Conservation (phyloP, 257 asterid genomes). For the Striga asiatica region DNA sequence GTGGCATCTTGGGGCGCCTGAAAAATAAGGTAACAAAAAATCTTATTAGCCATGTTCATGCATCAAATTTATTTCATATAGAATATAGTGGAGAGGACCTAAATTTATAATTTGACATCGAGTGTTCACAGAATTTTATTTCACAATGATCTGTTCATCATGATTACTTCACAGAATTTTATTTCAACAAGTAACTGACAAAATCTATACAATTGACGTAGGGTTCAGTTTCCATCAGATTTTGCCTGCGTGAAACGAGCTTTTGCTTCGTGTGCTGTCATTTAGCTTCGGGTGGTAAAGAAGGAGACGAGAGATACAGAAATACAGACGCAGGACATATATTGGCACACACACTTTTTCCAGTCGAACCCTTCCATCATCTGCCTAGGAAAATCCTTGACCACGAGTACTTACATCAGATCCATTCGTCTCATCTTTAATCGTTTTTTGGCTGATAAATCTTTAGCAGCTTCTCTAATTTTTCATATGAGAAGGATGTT, state of each 20-base stretch:
- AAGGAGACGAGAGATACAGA: constrained; percentile 45
- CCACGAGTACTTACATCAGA: constrained; percentile 56
- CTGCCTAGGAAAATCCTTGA: constrained; percentile 51
- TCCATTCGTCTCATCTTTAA: too few species aligned
- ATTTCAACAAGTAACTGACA: constrained; percentile 7
- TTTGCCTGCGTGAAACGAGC: constrained; percentile 44
- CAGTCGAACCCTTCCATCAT: constrained; percentile 24
- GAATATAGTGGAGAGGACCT: neutral
- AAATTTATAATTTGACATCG: too few species aligned
- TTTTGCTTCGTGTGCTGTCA: constrained; percentile 56
- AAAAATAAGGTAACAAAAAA: neutral
- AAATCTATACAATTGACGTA: constrained; percentile 20
- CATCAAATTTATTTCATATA: neutral
- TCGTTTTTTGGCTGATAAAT: too few species aligned
- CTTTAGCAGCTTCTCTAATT: constrained; percentile 8
- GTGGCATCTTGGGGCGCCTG: neutral
- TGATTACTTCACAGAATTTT: neutral
- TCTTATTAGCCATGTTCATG: neutral
- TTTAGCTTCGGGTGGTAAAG: constrained; percentile 49
- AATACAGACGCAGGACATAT: constrained; percentile 40
- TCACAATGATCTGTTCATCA: neutral
- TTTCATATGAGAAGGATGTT: too few species aligned
- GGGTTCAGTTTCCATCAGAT: constrained; percentile 61
- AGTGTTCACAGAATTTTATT: neutral
- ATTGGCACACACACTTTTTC: constrained; percentile 36